Base-by-base conservation (phyloP, 805 yeast species). In the Wickerhamomyces strasburgensis region DNA sequence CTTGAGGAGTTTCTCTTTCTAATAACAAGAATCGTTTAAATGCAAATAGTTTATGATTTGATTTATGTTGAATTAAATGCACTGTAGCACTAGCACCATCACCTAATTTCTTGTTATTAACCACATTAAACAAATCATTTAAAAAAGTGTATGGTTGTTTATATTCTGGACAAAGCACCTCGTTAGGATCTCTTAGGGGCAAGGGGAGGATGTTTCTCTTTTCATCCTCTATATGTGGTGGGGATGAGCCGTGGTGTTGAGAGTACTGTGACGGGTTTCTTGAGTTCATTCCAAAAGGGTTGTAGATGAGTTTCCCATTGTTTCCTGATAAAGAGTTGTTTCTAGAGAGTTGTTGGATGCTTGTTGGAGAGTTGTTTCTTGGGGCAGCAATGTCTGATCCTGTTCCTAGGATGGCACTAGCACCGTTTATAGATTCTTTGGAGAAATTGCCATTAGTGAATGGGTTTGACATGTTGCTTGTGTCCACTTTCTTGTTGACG, bases 21-120 rank as follows among this genome's bases (percentile, higher is more conserved):
- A 83, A 70, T 33, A 81, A 58, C 7, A 71, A 64, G 48, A 84
- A 77, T 52, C 75, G 75, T 57, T 84, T 84, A 51, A 83, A 64
- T 0, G 90, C 90, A 57, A 61, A 81, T 5, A 68, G 45, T 39
- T 69, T 67, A 38, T 67, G 67, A 16, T 58, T 54, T 17, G 56
- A 47, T 28, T 61, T 57, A 13, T 62, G 56, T 38, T 64, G 61
- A 4, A 73, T 58, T 39, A 71, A 72, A 37, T 80, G 65, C 15
- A 84, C 88, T 33, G 73, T 73, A 5, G 86, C 73, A 3, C 84
- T 74, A 3, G 89, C 89, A 33, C 94, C 93, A 38, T 71, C 73
- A 3, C 89, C 93, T 34, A 84, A 56, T 32, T 69, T 72, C 37
- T 70, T 69, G 17, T 64, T 64, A 33, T 62, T 65, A 18, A 62